Percentiles rank a stretch among this genome's conserved stretches.
Conservation (phyloP, 2,329 filamentous ascomycete species). For the Sarocladium kiliense region DNA sequence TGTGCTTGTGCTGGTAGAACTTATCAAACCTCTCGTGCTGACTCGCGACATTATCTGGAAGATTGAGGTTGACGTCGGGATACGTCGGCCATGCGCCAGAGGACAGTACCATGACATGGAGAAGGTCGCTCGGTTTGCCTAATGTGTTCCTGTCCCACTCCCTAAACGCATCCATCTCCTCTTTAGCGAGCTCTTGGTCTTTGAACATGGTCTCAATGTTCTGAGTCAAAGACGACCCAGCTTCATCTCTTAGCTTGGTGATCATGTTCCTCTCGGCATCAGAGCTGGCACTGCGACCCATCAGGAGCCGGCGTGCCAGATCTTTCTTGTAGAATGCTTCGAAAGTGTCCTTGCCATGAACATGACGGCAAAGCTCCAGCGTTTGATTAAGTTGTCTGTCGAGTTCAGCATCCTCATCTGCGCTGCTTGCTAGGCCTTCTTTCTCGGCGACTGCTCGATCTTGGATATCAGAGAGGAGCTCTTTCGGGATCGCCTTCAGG, state of each 20-base stretch:
- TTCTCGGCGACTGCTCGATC: constrained; percentile 54
- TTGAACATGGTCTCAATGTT: constrained; percentile 99
- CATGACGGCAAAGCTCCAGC: constrained; percentile 91
- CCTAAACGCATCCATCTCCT: constrained; percentile 90
- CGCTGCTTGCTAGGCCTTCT: constrained; percentile 60
- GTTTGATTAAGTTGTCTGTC: constrained; percentile 89
- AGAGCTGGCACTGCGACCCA: constrained; percentile 87
- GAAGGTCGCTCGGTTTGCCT: constrained; percentile 45
- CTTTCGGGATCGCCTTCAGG: constrained; percentile 72
- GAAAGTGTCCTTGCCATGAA: constrained; percentile 95
- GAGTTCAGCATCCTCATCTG: constrained; percentile 87
- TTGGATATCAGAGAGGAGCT: constrained; percentile 57
- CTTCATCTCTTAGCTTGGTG: constrained; percentile 84
- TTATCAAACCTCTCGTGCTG: constrained; percentile 76
- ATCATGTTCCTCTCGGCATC: constrained; percentile 97
- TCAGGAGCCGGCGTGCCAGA: constrained; percentile 79
- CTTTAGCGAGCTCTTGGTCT: constrained; percentile 86
- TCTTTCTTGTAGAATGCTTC: constrained; percentile 99
- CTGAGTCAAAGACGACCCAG: constrained; percentile 88
- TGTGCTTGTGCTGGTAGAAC: constrained; percentile 88
- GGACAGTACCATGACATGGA: constrained; percentile 81
- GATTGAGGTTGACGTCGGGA: constrained; percentile 63
- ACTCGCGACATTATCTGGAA: constrained; percentile 70
- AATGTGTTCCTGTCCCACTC: constrained; percentile 45
- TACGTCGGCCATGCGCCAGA: constrained; percentile 92